Evolutionary conservation across 148 eudicot species (phyloP), one percentile per base, ranked within the genome.

Genomic region (Suaeda aralocaspica): DNA sequence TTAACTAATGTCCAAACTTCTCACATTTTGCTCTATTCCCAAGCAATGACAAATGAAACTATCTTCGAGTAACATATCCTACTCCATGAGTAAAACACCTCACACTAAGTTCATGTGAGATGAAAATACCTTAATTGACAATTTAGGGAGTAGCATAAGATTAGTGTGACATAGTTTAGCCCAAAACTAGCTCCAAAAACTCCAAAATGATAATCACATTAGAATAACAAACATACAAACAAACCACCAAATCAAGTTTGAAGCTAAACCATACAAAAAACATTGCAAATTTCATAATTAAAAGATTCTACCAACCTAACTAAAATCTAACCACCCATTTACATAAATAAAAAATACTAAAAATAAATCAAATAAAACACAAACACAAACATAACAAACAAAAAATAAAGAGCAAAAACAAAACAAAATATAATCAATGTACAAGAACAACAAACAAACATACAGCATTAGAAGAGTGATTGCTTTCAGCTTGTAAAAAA

Each of bases 401-500:
- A 65, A 25, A 28, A 56, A 65, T 19, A 31, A 67, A 16, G 26
- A 10, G 8, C 41, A 22, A 70, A 25, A 58, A 5, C 2, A 1
- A 60, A 22, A n/a, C n/a, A n/a, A n/a, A n/a, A n/a, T n/a, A n/a
- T n/a, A n/a, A n/a, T n/a, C n/a, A n/a, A n/a, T n/a, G n/a, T n/a
- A n/a, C n/a, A n/a, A 14, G 14, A 46, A n/a, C 33, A 62, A 52
- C 25, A 50, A 79, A 94, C 97, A 85, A 62, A 52, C 25, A 50
- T 81, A 94, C 97, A 85, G 82, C 84, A 83, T 85, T 89, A 39
- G 84, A 83, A 67, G 84, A 87, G 6, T 67, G 71, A 78, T 82
- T 93, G 60, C 66, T 65, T 14, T 82, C 87, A 68, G 84, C 89
- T 73, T 86, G 77, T 80, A 94, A 70, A 46, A 75, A 87, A 7